Percentiles rank a stretch among this genome's conserved stretches.
Evolutionary conservation across 805 yeast genomes (phyloP).

Genomic region (Candida railenensis): DNA sequence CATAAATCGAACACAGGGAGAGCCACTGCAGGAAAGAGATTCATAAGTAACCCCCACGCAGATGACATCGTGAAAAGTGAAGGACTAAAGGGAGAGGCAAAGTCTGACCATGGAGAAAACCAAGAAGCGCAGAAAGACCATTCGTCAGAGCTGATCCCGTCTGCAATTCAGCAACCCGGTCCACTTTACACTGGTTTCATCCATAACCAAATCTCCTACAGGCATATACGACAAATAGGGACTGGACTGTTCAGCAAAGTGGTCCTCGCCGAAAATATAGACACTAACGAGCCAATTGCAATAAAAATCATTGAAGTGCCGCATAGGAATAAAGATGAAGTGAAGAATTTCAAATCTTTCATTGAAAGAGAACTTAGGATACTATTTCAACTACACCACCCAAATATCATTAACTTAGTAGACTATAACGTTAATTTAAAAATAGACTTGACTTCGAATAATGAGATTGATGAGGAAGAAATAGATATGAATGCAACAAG

Average conservation of each 20-base stretch:
- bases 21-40: constrained; percentile 1
- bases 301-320: constrained; percentile 61
- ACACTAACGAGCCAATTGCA: constrained; percentile 47
- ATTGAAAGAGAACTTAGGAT: constrained; percentile 68
- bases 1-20: background rate
- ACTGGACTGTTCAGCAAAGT: constrained; percentile 71
- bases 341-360: constrained; percentile 33
- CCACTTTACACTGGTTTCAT: background rate
- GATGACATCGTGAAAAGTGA: background rate
- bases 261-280: constrained; percentile 37
- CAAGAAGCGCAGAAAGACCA: background rate
- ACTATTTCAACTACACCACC: constrained; percentile 54
- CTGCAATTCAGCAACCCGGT: background rate
- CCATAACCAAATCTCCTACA: background rate
- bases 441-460: constrained; percentile 12
- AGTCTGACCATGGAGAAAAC: background rate
- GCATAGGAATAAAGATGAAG: constrained; percentile 18
- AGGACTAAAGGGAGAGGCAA: background rate
- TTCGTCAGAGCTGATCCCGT: background rate
- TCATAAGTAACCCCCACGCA: background rate
- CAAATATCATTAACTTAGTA: constrained; percentile 63
- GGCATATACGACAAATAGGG: constrained; percentile 43
- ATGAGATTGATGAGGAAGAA: background rate
- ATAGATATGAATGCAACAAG: constrained; percentile 16
- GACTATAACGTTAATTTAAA: constrained; percentile 44